These are phyloP conservation scores for Cadophora sp. DNA, from an alignment of 2,329 filamentous ascomycete genomes.

Conservation along the genomic window DNA sequence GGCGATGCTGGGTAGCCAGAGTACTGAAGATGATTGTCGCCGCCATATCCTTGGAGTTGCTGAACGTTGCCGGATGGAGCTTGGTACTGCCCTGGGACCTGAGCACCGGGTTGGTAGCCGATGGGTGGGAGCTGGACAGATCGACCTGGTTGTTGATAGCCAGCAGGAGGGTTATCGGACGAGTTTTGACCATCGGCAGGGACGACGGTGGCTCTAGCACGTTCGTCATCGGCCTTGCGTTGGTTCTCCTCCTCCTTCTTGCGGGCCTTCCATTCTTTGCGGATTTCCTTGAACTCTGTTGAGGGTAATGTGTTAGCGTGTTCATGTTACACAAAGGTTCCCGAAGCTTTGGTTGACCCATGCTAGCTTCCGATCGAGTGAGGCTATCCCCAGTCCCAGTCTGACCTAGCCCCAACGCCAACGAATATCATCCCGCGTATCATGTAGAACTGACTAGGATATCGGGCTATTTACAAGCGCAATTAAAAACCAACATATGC, in stretches of 20 bases:
- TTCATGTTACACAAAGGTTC: slow-evolving; percentile 41
- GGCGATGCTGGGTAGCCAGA: slow-evolving; percentile 64
- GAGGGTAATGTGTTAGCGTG: slow-evolving; percentile 39
- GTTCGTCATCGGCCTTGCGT: slow-evolving; percentile 90
- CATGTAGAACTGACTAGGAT: slow-evolving; percentile 23
- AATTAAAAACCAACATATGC: slow-evolving; percentile 26
- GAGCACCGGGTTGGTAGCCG: slow-evolving; percentile 68
- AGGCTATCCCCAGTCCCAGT: slow-evolving; percentile 54
- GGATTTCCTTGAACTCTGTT: slow-evolving; percentile 97
- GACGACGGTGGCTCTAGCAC: slow-evolving; percentile 68
- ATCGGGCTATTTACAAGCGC: slow-evolving; percentile 32
- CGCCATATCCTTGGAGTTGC: slow-evolving; percentile 63
- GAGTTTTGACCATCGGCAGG: slow-evolving; percentile 60
- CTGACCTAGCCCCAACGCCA: slow-evolving; percentile 56
- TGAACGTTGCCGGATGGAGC: slow-evolving; percentile 62
- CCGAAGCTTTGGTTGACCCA: slow-evolving; percentile 46
- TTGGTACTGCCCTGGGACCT: slow-evolving; percentile 67
- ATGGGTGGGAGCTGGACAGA: slow-evolving; percentile 77
- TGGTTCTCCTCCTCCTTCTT: slow-evolving; percentile 98
- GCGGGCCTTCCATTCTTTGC: slow-evolving; percentile 98
- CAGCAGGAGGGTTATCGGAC: slow-evolving; percentile 58
- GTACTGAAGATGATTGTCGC: slow-evolving; percentile 51
- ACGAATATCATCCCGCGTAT: slow-evolving; percentile 44
- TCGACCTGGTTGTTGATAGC: slow-evolving; percentile 58
- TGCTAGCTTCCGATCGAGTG: slow-evolving; percentile 51